Percentiles rank a stretch among this genome's conserved stretches.
Evolutionary conservation across 805 yeast genomes (phyloP).

Genomic region (Candida dendrica): DNA sequence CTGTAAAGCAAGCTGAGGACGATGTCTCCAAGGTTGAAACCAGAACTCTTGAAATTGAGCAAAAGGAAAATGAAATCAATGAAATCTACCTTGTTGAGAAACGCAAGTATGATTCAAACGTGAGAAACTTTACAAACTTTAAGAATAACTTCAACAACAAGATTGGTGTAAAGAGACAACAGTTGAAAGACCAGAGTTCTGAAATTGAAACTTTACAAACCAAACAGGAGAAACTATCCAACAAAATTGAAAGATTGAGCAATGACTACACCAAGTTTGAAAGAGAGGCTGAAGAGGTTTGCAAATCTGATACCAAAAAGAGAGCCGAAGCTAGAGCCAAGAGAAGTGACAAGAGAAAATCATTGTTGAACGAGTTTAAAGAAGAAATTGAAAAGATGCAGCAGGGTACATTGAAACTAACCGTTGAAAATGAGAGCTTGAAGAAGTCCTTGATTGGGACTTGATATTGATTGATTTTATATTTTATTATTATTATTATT

Average conservation of each 20-base stretch:
- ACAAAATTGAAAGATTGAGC: conserved; percentile 23
- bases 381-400: conserved; percentile 18
- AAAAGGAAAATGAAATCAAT: conserved; percentile 27
- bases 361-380: conserved; percentile 17
- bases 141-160: conserved; percentile 22
- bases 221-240: conserved; percentile 26
- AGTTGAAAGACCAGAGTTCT: conserved; percentile 17
- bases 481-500: too few species aligned
- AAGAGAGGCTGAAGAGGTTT: conserved; percentile 11
- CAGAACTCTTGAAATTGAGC: conserved; percentile 8
- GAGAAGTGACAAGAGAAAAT: conserved; percentile 15
- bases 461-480: neutral
- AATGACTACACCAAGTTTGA: conserved; percentile 10
- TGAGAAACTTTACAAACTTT: conserved; percentile 24
- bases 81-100: conserved; percentile 31
- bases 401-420: conserved; percentile 9
- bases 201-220: conserved; percentile 23
- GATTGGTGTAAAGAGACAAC: conserved; percentile 15
- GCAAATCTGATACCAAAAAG: conserved; percentile 6
- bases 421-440: conserved; percentile 12
- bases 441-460: conserved; percentile 1
- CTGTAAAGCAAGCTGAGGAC: conserved; percentile 19
- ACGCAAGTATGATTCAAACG: conserved; percentile 28
- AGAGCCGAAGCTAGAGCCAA: conserved; percentile 13
- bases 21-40: conserved; percentile 15